These are phyloP conservation scores for Alternaria incomplexa DNA, from an alignment of 2,329 filamentous ascomycete genomes.

Conservation along the genomic window DNA sequence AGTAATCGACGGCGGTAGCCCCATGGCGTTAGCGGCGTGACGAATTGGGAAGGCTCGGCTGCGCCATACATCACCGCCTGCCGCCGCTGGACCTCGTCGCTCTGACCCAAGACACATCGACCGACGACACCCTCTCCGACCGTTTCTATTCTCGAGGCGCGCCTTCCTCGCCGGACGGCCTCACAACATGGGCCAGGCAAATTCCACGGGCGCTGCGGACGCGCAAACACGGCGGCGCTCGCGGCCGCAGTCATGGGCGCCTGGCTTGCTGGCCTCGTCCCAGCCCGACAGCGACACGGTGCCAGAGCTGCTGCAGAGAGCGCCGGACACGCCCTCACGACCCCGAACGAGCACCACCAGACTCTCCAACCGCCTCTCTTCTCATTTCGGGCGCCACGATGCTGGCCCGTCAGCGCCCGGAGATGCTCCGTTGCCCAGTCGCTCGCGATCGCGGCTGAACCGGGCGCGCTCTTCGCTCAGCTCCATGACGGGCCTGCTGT, in stretches of 20 bases:
- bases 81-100: constrained; percentile 13
- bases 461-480: constrained; percentile 47
- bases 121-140: constrained; percentile 7
- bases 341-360: constrained; percentile 33
- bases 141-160: constrained; percentile 16
- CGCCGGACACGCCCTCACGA: constrained; percentile 20
- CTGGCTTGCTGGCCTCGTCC: constrained; percentile 26
- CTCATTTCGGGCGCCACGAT: constrained; percentile 37
- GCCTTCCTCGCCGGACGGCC: constrained; percentile 34
- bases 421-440: constrained; percentile 16
- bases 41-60: constrained; percentile 14
- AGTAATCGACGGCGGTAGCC: background rate
- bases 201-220: constrained; percentile 38
- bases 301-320: constrained; percentile 27
- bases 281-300: constrained; percentile 24
- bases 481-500: constrained; percentile 41
- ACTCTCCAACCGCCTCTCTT: constrained; percentile 39
- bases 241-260: constrained; percentile 44
- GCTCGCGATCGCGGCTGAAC: constrained; percentile 41
- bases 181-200: constrained; percentile 48
- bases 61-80: constrained; percentile 17
- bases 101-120: constrained; percentile 14
- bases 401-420: constrained; percentile 36
- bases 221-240: constrained; percentile 33
- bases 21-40: constrained; percentile 5